A percentile compares a stretch with the other conserved stretches of the same genome.
These are phyloP conservation scores for Aureoboletus auriporus DNA, from an alignment of 768 basidiomycete genomes.

Conservation along the genomic window DNA sequence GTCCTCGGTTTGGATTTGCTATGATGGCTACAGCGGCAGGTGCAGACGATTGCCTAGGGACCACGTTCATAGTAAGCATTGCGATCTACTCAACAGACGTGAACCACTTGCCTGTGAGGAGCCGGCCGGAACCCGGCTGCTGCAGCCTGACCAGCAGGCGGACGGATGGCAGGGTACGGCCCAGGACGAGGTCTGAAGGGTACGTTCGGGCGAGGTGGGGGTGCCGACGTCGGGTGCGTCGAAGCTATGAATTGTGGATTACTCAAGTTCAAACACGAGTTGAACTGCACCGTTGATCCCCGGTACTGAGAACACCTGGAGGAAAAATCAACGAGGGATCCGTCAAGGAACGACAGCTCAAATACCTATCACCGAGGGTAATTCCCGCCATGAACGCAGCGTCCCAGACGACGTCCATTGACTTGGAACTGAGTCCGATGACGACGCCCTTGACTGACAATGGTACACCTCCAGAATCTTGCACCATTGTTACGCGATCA, in stretches of 20 bases:
- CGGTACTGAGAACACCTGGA: slow-evolving; percentile 87
- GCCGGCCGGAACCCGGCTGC: slow-evolving; percentile 67
- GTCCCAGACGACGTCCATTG: slow-evolving; percentile 97
- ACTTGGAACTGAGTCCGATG: slow-evolving; percentile 78
- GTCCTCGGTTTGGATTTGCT: slow-evolving; percentile 64
- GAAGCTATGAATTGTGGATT: slow-evolving; percentile 81
- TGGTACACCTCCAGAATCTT: slow-evolving; percentile 90
- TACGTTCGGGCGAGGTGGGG: slow-evolving; percentile 41
- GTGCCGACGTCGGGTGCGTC: slow-evolving; percentile 54
- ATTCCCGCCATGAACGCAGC: slow-evolving; percentile 91
- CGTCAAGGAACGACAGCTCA: not conserved
- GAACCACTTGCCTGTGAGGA: slow-evolving; percentile 20
- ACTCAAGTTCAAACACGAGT: slow-evolving; percentile 85
- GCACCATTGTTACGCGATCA: slow-evolving; percentile 94
- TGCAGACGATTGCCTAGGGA: slow-evolving; percentile 31
- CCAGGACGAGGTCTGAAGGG: slow-evolving; percentile 70
- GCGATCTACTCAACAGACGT: not conserved
- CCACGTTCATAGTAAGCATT: not conserved
- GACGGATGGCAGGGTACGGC: slow-evolving; percentile 57
- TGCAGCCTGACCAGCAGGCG: slow-evolving; percentile 48
- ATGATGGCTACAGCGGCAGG: slow-evolving; percentile 65
- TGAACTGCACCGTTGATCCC: slow-evolving; percentile 83
- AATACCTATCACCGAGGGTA: slow-evolving; percentile 77
- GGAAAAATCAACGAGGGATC: not conserved
- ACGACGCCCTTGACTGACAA: slow-evolving; percentile 91